Evolutionary conservation across 805 yeast genomes (phyloP).

Genomic region (Ogataea allantospora): DNA sequence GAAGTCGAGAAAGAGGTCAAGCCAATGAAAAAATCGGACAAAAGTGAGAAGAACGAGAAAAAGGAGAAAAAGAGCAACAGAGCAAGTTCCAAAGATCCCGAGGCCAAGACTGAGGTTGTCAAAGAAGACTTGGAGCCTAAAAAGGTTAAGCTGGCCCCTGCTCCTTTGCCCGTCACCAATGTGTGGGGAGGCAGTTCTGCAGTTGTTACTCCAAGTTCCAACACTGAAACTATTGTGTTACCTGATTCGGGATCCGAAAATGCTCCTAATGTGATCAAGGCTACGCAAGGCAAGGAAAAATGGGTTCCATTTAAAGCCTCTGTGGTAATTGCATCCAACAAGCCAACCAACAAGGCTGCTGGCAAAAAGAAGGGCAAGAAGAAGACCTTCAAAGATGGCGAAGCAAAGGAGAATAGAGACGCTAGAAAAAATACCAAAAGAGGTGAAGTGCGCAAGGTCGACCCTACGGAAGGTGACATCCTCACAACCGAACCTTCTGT

Average conservation of each 20-base stretch:
- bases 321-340: slow-evolving; percentile 41
- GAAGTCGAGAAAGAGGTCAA: slow-evolving; percentile 8
- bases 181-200: slow-evolving; percentile 53
- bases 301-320: slow-evolving; percentile 69
- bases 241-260: slow-evolving; percentile 22
- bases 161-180: slow-evolving; percentile 60
- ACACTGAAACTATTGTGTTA: slow-evolving; percentile 35
- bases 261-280: slow-evolving; percentile 21
- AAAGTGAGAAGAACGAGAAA: slow-evolving; percentile 12
- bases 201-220: slow-evolving; percentile 32
- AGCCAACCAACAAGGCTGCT: slow-evolving; percentile 12
- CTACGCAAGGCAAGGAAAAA: slow-evolving; percentile 53
- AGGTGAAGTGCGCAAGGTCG: slow-evolving; percentile 9
- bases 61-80: slow-evolving; percentile 13
- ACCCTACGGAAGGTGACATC: slow-evolving; percentile 5
- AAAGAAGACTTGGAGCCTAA: slow-evolving; percentile 26
- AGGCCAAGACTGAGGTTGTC: slow-evolving; percentile 8
- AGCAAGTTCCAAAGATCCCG: slow-evolving; percentile 10
- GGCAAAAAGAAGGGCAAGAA: slow-evolving; percentile 24
- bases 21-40: slow-evolving; percentile 4
- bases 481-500: slow-evolving; percentile 1
- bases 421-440: slow-evolving; percentile 6
- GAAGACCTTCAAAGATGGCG: slow-evolving; percentile 18
- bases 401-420: slow-evolving; percentile 10
- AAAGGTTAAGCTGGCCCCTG: slow-evolving; percentile 50